These are phyloP conservation scores for Rhodomyrtus tomentosa DNA, from an alignment of 345 rosid genomes.

Conservation along the genomic window DNA sequence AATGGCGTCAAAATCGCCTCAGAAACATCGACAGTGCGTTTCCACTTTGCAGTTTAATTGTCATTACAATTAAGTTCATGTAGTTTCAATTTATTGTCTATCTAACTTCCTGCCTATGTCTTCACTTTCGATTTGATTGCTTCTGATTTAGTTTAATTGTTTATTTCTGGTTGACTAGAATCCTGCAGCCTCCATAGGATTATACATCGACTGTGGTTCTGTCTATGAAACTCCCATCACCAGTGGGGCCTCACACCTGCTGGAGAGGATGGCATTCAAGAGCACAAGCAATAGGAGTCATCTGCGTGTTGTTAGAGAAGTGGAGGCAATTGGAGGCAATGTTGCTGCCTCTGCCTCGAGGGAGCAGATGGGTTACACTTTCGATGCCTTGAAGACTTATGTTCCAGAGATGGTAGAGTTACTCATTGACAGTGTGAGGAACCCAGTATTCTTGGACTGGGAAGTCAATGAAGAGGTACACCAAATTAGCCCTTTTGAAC, in stretches of 20 bases:
- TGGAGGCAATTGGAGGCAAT: slow-evolving; percentile 88
- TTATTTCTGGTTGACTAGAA: slow-evolving; percentile 22
- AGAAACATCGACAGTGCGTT: slow-evolving; percentile 42
- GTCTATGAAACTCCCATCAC: slow-evolving; percentile 60
- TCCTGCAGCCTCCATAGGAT: slow-evolving; percentile 75
- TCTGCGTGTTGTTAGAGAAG: slow-evolving; percentile 71
- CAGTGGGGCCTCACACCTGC: slow-evolving; percentile 73
- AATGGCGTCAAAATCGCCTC: slow-evolving; percentile 76
- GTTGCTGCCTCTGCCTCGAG: slow-evolving; percentile 73
- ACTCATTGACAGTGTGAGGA: slow-evolving; percentile 76
- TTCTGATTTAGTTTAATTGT: neutral
- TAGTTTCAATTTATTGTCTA: neutral
- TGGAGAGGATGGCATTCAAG: slow-evolving; percentile 93
- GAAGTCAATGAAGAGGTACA: slow-evolving; percentile 75
- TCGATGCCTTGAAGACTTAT: slow-evolving; percentile 83
- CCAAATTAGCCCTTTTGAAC: neutral
- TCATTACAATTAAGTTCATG: neutral
- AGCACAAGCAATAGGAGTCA: slow-evolving; percentile 79
- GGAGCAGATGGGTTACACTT: slow-evolving; percentile 83
- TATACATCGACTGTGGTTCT: slow-evolving; percentile 73
- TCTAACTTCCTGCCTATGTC: neutral
- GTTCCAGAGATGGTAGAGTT: slow-evolving; percentile 87
- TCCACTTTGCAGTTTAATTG: neutral
- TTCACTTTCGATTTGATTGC: neutral
- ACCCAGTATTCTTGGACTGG: slow-evolving; percentile 92